phyloP scores from a whole-genome alignment of 495 filamentous ascomycete genomes.

The Penicillium maclennaniae region DNA sequence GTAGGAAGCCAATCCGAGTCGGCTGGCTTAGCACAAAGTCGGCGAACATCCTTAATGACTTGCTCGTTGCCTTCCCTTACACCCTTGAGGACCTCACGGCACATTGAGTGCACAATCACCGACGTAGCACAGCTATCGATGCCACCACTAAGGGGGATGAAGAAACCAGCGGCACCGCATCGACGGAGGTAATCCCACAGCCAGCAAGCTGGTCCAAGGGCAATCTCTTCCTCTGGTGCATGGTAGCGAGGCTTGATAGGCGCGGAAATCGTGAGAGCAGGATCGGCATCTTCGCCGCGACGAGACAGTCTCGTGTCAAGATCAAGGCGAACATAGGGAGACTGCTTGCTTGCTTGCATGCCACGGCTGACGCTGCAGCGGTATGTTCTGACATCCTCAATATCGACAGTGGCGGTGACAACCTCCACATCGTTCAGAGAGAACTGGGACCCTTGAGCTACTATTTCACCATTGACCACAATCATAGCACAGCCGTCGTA shows the following conservation, averaged over 20 bases:
- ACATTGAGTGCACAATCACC: slow-evolving; percentile 75
- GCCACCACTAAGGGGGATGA: slow-evolving; percentile 63
- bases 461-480: slow-evolving; percentile 65
- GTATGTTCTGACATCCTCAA: slow-evolving; percentile 60
- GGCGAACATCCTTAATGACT: slow-evolving; percentile 66
- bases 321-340: slow-evolving; percentile 35
- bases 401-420: slow-evolving; percentile 72
- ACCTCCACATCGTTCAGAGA: slow-evolving; percentile 81
- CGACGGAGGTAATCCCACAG: slow-evolving; percentile 83
- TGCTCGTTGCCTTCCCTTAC: slow-evolving; percentile 59
- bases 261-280: slow-evolving; percentile 37
- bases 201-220: slow-evolving; percentile 66
- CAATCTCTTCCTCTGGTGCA: slow-evolving; percentile 71
- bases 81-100: slow-evolving; percentile 65
- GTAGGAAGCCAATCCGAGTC: slow-evolving; percentile 48
- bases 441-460: slow-evolving; percentile 73
- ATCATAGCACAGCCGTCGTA: slow-evolving; percentile 79
- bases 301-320: slow-evolving; percentile 36
- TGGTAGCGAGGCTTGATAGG: slow-evolving; percentile 51
- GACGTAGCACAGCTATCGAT: slow-evolving; percentile 62
- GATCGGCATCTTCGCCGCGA: slow-evolving; percentile 33
- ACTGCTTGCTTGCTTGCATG: slow-evolving; percentile 40
- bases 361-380: slow-evolving; percentile 31
- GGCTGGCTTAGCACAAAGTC: slow-evolving; percentile 54
- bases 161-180: slow-evolving; percentile 56